Evolutionary conservation across 2,329 filamentous ascomycete species (phyloP), one percentile per base, ranked within the genome.

Genomic region (Conoideocrella luteorostrata): DNA sequence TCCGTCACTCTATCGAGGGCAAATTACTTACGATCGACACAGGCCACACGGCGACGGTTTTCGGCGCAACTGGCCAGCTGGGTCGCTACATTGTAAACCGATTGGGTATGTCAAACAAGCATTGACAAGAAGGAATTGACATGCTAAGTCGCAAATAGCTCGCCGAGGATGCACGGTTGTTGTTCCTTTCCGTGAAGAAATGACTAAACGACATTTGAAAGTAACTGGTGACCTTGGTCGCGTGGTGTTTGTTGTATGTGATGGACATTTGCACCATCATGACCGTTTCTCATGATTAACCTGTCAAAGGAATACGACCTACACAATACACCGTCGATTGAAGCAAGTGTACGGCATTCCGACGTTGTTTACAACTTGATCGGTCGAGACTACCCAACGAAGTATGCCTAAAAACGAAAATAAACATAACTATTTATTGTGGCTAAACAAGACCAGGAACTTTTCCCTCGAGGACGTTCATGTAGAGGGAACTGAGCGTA

Each of bases 61-160:
- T 98, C 70, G 93, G 93, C 69, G 93, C 93, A 60, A 96, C 90
- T 49, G 93, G 93, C 52, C 91, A 95, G 66, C 73, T 98, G 44
- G 93, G 93, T 62, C 83, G 93, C 63, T 98, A 98, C 67, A 95
- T 98, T 62, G 93, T 98, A 62, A 95, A 96, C 71, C 80, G 88
- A 65, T 77, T 98, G 62, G 89, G 89, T 77, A 64, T 52, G 67
- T 48, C 20, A 23, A 39, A 32, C 5, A 43, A 11, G 7, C 21
- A 22, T 24, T 13, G 9, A 4, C 5, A 13, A 18, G 5, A 3
- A 11, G 6, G 4, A 2, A 26, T 3, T 17, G n/a, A 36, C 7
- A 30, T 11, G 23, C 40, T 46, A 10, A 46, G 13, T 4, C 41
- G 13, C 43, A 15, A 33, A 28, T 40, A 95, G 91, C 93, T 56